Base-by-base conservation (phyloP, 768 basidiomycete genomes). In the Tricholomella constricta region DNA sequence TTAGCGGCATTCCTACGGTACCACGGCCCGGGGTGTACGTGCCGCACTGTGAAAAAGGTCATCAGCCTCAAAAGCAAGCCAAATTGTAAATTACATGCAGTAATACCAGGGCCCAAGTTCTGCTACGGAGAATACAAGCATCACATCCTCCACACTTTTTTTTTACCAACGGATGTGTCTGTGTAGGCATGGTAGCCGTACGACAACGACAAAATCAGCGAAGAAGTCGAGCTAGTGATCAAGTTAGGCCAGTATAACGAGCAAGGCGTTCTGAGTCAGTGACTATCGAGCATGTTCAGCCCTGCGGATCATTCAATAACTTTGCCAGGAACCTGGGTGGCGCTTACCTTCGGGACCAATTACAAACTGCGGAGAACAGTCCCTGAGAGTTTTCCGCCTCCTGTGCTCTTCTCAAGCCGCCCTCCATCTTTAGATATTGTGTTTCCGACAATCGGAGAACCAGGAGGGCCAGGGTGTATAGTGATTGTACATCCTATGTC, bases 61-160 rank as follows among this genome's bases (percentile, higher is more conserved):
- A n/a, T n/a, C n/a, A n/a, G n/a, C n/a, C n/a, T n/a, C n/a, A n/a
- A n/a, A n/a, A n/a, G n/a, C n/a, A n/a, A n/a, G n/a, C n/a, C n/a
- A n/a, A n/a, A n/a, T n/a, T n/a, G n/a, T n/a, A n/a, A n/a, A n/a
- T n/a, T n/a, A n/a, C n/a, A n/a, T n/a, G n/a, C n/a, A n/a, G n/a
- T n/a, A n/a, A n/a, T n/a, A n/a, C n/a, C n/a, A n/a, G n/a, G n/a
- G n/a, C n/a, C n/a, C n/a, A n/a, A n/a, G 70, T 32, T 70, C 69
- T 3, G 72, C 70, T 15, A 51, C 40, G 0, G 69, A 62, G 47
- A 72, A 72, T 2, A 69, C 70, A 12, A 55, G 57, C 67, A 72
- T 71, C 7, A 69, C 69, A 36, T 66, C 63, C 49, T 73, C 66
- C 7, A 66, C 70, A 14, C 72, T n/a, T n/a, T n/a, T n/a, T 70